Conservation (phyloP, 2,329 filamentous ascomycete genomes). For the Westerdykella ornata region DNA sequence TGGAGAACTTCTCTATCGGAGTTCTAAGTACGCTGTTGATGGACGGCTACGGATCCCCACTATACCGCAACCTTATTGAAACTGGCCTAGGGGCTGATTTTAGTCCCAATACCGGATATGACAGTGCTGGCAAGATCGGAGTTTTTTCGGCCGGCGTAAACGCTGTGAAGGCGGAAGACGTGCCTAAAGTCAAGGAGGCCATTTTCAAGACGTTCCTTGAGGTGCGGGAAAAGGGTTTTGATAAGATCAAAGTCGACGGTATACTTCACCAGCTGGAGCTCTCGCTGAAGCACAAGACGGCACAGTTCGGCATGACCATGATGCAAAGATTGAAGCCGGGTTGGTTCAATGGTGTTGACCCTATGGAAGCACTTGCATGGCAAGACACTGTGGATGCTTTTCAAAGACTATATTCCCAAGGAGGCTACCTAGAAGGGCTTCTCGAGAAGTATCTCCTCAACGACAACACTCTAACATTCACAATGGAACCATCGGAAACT, state of each 20-base stretch:
- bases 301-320: constrained; percentile 86
- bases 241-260: constrained; percentile 83
- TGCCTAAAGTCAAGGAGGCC: constrained; percentile 66
- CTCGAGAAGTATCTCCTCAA: constrained; percentile 87
- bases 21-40: constrained; percentile 78
- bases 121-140: constrained; percentile 66
- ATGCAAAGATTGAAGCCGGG: constrained; percentile 81
- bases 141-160: constrained; percentile 89
- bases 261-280: constrained; percentile 91
- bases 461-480: constrained; percentile 81
- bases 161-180: constrained; percentile 76
- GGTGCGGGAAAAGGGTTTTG: constrained; percentile 70
- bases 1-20: constrained; percentile 82
- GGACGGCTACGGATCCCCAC: constrained; percentile 89
- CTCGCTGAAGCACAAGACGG: constrained; percentile 91
- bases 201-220: constrained; percentile 67
- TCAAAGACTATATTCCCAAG: constrained; percentile 65
- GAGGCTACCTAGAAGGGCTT: constrained; percentile 73
- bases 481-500: constrained; percentile 77
- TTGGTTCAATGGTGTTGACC: constrained; percentile 94
- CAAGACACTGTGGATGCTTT: constrained; percentile 82
- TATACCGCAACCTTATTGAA: constrained; percentile 85
- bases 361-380: constrained; percentile 86
- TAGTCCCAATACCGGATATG: constrained; percentile 90
- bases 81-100: constrained; percentile 86